Conservation (phyloP, 441 rosid genomes). For the Euphorbia schlechtendalii region DNA sequence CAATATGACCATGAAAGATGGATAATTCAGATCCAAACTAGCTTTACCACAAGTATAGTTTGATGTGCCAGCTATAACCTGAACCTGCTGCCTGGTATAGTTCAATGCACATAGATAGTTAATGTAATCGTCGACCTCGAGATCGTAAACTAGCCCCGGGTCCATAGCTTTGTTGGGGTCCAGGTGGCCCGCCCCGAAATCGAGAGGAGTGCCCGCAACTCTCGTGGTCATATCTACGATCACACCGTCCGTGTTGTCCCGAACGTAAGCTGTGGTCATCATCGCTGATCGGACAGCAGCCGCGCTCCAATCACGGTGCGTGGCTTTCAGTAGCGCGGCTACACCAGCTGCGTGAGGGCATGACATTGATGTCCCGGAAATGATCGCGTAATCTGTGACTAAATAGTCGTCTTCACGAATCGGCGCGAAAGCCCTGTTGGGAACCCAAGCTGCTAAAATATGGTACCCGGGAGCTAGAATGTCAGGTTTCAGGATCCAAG, state of each 20-base stretch:
- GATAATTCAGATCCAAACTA: conserved; percentile 44
- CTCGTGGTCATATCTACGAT: conserved; percentile 29
- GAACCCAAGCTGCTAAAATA: conserved; percentile 39
- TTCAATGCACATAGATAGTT: conserved; percentile 39
- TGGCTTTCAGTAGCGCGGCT: conserved; percentile 30
- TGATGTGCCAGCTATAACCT: conserved; percentile 22
- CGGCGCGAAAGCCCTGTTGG: conserved; percentile 25
- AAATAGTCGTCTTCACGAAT: conserved; percentile 26
- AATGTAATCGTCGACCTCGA: conserved; percentile 33
- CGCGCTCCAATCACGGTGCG: conserved; percentile 35
- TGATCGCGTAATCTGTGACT: conserved; percentile 28
- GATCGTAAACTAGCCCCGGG: conserved; percentile 38
- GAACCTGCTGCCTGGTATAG: conserved; percentile 33
- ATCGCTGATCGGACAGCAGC: conserved; percentile 41
- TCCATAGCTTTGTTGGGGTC: conserved; percentile 42
- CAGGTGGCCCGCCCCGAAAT: conserved; percentile 42
- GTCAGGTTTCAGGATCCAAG: conserved; percentile 45
- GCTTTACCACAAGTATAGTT: conserved; percentile 28
- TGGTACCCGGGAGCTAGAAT: conserved; percentile 35
- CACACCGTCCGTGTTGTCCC: conserved; percentile 21
- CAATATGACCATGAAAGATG: conserved; percentile 42
- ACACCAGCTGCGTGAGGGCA: conserved; percentile 39
- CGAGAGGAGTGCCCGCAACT: conserved; percentile 37
- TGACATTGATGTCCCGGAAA: conserved; percentile 43
- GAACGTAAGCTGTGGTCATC: conserved; percentile 34